Conservation (phyloP, 2,329 filamentous ascomycete species). For the Aspergillus latus region DNA sequence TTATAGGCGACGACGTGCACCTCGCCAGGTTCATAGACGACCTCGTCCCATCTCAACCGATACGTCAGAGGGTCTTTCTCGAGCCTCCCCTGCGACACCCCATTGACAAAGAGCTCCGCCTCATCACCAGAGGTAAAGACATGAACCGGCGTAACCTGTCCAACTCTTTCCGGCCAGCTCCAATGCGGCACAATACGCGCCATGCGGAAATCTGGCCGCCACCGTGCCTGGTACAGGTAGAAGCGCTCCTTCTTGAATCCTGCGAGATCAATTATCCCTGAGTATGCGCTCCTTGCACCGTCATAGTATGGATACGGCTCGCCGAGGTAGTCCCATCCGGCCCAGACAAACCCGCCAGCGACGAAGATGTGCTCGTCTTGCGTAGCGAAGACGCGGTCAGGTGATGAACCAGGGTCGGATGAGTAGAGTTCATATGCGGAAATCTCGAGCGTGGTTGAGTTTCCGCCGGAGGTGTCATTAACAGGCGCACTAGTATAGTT, state of each 20-base stretch:
- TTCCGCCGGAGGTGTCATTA: background rate
- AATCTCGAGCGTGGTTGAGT: background rate
- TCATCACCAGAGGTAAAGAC: conserved; percentile 11
- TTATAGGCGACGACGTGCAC: conserved; percentile 6
- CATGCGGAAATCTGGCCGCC: background rate
- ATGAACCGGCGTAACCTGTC: conserved; percentile 6
- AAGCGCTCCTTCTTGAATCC: conserved; percentile 12
- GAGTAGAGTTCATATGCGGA: conserved; percentile 5
- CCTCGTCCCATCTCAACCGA: conserved; percentile 10
- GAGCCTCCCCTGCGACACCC: background rate
- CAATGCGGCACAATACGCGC: conserved; percentile 11
- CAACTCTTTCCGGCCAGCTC: conserved; percentile 5
- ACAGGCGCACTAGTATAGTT: background rate
- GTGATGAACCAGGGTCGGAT: background rate
- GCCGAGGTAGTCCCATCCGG: conserved; percentile 9
- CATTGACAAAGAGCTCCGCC: conserved; percentile 7
- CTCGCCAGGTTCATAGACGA: conserved; percentile 6
- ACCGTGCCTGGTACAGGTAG: conserved; percentile 8
- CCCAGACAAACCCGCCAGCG: conserved; percentile 10
- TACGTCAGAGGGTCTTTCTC: background rate
- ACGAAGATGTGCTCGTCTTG: conserved; percentile 6
- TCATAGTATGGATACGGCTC: conserved; percentile 4
- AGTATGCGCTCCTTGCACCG: conserved; percentile 3
- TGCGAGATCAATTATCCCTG: conserved; percentile 6
- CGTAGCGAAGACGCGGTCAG: background rate